Base-by-base conservation (phyloP, 768 basidiomycete species). In the Podaxis pistillaris region DNA sequence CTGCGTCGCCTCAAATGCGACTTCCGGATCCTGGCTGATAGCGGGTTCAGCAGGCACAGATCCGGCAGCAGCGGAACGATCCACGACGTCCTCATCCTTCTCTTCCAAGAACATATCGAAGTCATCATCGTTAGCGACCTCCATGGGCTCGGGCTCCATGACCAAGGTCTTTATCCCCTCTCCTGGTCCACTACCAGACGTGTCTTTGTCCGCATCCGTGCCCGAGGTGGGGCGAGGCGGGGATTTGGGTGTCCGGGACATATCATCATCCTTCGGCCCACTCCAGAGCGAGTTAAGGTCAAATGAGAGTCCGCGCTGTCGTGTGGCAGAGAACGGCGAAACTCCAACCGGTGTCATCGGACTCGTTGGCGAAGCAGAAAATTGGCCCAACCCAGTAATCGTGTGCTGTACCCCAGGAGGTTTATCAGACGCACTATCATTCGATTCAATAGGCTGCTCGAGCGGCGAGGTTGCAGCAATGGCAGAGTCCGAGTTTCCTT, bases 81-180 rank as follows among this genome's bases (percentile, higher is more conserved):
- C 65, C 17, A 63, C 69, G 17, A 63, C 56, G 30, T 81, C 78
- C 30, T 79, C 73, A 15, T 84, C 83, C 64, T 87, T 84, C 62
- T 90, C 86, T 62, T 86, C 84, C 41, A 95, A 74, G 69, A 93
- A 88, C 86, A 93, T 90, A 67, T 94, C 93, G 68, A 95, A 93
- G 71, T 93, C 93, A 64, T 86, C 84, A 73, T 93, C 93, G 58
- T 87, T 86, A 9, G 87, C 81, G 63, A 81, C 83, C 55, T 66
- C 68, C 47, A 63, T 70, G 2, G 52, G 54, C 37, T 78, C 80
- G 44, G 75, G 74, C 68, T 82, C 84, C 66, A 83, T 80, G 8
- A 75, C 72, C 36, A 75, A 74, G n/a, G 80, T 79, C 65, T 77
- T 81, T 74, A 75, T 26, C 72, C 33, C 36, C 50, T 8, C 44